Conservation (phyloP, 768 basidiomycete genomes). For the Leccinum subtestaceum region DNA sequence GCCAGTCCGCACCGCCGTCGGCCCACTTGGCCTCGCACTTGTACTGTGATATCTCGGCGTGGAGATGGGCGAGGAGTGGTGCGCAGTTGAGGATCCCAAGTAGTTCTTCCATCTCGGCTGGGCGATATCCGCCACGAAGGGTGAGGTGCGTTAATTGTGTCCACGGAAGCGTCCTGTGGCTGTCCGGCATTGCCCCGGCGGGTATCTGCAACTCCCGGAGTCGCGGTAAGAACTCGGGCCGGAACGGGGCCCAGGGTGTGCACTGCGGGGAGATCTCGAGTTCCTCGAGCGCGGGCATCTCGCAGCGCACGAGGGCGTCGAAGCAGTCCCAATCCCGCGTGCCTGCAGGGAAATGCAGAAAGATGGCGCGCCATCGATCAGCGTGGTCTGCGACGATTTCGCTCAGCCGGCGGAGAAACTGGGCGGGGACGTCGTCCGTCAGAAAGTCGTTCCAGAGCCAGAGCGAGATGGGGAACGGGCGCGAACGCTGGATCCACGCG, state of each 20-base stretch:
- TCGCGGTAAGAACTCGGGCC: conserved; percentile 24
- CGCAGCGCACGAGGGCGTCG: conserved; percentile 21
- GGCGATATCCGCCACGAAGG: conserved; percentile 30
- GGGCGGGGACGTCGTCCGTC: conserved; percentile 29
- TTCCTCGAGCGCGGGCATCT: conserved; percentile 28
- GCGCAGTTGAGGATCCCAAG: conserved; percentile 26
- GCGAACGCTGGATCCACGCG: conserved; percentile 28
- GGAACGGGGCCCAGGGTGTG: conserved; percentile 31
- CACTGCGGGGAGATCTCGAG: conserved; percentile 34
- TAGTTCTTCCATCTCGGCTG: conserved; percentile 25
- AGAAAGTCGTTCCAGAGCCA: conserved; percentile 35
- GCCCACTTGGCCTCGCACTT: conserved; percentile 29
- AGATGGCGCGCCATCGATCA: conserved; percentile 31
- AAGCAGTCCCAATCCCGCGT: conserved; percentile 30
- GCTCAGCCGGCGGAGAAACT: conserved; percentile 25
- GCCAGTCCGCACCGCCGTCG: conserved; percentile 8
- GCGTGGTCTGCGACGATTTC: conserved; percentile 19
- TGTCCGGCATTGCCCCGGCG: conserved; percentile 31
- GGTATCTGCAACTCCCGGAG: conserved; percentile 30
- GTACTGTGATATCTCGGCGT: conserved; percentile 33
- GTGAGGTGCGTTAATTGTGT: conserved; percentile 33
- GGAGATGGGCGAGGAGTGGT: conserved; percentile 28
- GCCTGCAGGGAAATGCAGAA: conserved; percentile 30
- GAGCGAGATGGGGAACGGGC: conserved; percentile 24
- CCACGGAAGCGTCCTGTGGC: conserved; percentile 32